phyloP scores from a whole-genome alignment of 192 early-diverging fungal genomes.

The Coemansia sp. region DNA sequence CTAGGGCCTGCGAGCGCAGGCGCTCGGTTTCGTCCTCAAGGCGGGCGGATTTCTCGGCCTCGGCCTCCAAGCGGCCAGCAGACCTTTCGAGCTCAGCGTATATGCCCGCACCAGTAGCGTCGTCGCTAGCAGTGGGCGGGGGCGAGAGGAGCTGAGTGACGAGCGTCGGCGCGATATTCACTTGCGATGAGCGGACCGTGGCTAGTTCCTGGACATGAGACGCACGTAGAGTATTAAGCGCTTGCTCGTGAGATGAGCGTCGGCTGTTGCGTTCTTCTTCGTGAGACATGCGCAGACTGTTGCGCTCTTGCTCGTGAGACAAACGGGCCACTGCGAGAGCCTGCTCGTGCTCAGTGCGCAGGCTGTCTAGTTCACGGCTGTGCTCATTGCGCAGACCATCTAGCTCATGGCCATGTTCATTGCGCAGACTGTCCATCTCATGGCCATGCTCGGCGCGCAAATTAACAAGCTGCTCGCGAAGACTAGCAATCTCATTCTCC shows the following conservation, averaged over 20 bases:
- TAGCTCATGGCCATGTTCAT: background rate
- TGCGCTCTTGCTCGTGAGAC: slow-evolving; percentile 17
- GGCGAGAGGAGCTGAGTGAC: slow-evolving; percentile 31
- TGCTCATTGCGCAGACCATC: background rate
- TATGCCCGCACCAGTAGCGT: background rate
- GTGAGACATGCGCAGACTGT: slow-evolving; percentile 16
- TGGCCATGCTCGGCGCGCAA: background rate
- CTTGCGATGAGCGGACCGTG: background rate
- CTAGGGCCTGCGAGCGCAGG: slow-evolving; percentile 18
- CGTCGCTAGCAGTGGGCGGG: slow-evolving; percentile 32
- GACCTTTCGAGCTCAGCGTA: background rate
- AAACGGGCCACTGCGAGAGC: background rate
- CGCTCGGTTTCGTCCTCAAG: slow-evolving; percentile 16
- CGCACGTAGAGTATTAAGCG: background rate
- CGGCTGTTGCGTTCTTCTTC: slow-evolving; percentile 3
- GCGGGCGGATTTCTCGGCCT: background rate
- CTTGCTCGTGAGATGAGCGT: slow-evolving; percentile 17
- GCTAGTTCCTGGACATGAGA: slow-evolving; percentile 9
- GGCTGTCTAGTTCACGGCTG: background rate
- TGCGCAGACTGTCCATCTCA: background rate
- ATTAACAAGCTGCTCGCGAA: background rate
- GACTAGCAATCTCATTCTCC: background rate
- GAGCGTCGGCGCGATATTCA: too few species aligned
- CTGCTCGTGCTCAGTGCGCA: background rate
- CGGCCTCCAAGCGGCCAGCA: background rate